Percentiles rank a stretch among this genome's conserved stretches.
Evolutionary conservation across 306 rosid species (phyloP).

Genomic region (Castanea mollissima): DNA sequence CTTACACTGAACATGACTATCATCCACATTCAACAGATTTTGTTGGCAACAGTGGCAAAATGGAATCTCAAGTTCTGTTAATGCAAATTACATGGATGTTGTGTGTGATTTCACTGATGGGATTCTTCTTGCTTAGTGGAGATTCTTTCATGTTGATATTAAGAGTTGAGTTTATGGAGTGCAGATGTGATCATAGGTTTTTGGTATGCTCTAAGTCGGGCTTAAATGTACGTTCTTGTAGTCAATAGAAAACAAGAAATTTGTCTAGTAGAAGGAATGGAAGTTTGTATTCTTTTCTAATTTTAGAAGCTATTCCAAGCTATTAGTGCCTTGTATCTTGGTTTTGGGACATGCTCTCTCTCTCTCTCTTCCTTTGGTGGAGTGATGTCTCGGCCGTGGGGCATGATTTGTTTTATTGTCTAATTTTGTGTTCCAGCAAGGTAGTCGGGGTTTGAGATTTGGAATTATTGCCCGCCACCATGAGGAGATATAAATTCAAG

Average conservation of each 20-base stretch:
- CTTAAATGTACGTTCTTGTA: background rate
- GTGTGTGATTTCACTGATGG: slow-evolving; percentile 17
- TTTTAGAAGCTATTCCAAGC: background rate
- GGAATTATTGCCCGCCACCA: too few relatives aligned
- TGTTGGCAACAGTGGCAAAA: slow-evolving; percentile 13
- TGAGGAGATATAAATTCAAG: too few relatives aligned
- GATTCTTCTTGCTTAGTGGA: slow-evolving; percentile 18
- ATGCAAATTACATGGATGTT: slow-evolving; percentile 7
- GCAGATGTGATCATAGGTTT: slow-evolving; percentile 12
- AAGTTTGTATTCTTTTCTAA: background rate
- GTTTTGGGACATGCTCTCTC: background rate
- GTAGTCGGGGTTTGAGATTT: too few relatives aligned
- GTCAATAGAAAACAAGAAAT: background rate
- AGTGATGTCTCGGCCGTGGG: background rate
- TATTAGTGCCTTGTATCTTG: background rate
- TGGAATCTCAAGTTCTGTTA: slow-evolving; percentile 14
- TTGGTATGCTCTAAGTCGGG: slow-evolving; percentile 15
- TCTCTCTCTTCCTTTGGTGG: background rate
- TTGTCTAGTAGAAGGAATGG: background rate
- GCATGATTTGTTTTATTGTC: too few relatives aligned
- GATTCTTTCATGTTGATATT: slow-evolving; percentile 15
- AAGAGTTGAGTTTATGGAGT: slow-evolving; percentile 14
- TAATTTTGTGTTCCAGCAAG: too few relatives aligned
- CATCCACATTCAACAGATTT: slow-evolving; percentile 10
- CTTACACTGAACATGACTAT: background rate